Evolutionary conservation across 768 basidiomycete species (phyloP).

Genomic region (Suillus subluteus): DNA sequence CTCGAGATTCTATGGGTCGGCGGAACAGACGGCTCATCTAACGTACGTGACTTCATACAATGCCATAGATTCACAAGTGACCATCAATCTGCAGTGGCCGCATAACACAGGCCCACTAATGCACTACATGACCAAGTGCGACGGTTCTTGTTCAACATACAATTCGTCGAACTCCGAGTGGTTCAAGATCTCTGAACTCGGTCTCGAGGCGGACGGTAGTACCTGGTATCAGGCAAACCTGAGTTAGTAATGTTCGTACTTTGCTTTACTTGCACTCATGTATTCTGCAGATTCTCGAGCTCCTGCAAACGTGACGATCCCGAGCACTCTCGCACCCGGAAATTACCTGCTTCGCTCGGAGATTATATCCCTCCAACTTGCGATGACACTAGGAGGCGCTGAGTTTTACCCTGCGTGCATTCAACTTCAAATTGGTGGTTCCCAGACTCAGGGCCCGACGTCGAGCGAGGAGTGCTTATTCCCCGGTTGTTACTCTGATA

Average conservation of each 20-base stretch:
- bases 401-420: conserved; percentile 38
- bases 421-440: conserved; percentile 34
- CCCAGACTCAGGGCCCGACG: conserved; percentile 23
- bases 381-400: conserved; percentile 56
- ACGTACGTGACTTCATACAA: conserved; percentile 27
- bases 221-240: conserved; percentile 56
- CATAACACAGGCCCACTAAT: conserved; percentile 70
- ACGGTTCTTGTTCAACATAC: conserved; percentile 58
- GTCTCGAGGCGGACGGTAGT: conserved; percentile 34
- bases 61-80: not conserved
- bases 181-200: conserved; percentile 72
- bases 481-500: conserved; percentile 73
- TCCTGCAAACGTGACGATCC: conserved; percentile 47
- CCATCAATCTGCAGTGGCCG: conserved; percentile 41
- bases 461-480: conserved; percentile 51
- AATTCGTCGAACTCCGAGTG: conserved; percentile 61
- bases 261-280: conserved; percentile 5
- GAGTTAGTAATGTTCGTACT: conserved; percentile 40
- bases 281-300: conserved; percentile 37
- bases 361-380: conserved; percentile 76
- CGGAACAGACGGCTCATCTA: conserved; percentile 39
- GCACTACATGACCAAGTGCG: conserved; percentile 73
- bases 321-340: conserved; percentile 59
- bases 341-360: conserved; percentile 80
- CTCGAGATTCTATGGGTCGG: conserved; percentile 59